Percentiles rank a stretch among this genome's conserved stretches.
Conservation (phyloP, 1,284 basidiomycete genomes). For the Ustilago sp. region DNA sequence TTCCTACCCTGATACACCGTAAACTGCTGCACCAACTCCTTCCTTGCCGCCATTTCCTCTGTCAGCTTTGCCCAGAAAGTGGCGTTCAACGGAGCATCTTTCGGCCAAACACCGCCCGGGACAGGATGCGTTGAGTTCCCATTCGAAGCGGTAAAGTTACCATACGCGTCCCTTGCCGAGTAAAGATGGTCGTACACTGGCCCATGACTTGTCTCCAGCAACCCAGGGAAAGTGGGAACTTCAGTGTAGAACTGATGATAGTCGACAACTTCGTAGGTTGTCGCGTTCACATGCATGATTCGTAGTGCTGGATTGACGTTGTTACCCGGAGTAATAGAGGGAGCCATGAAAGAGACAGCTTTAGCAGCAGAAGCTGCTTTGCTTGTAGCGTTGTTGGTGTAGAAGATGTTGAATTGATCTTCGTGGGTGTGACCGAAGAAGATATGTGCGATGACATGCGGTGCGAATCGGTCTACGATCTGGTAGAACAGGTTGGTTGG, state of each 20-base stretch:
- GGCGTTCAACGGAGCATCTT: conserved; percentile 79
- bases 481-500: conserved; percentile 62
- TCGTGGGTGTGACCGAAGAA: conserved; percentile 87
- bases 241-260: conserved; percentile 65
- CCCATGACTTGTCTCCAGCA: conserved; percentile 75
- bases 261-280: conserved; percentile 68
- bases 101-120: conserved; percentile 72
- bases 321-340: conserved; percentile 79
- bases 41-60: conserved; percentile 77
- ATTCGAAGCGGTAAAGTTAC: conserved; percentile 72
- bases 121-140: conserved; percentile 21
- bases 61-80: conserved; percentile 86
- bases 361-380: conserved; percentile 17
- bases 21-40: conserved; percentile 77
- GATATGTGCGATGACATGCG: conserved; percentile 81
- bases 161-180: conserved; percentile 77
- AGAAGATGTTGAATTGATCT: conserved; percentile 82
- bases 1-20: conserved; percentile 80
- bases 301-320: conserved; percentile 84
- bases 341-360: conserved; percentile 74
- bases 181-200: conserved; percentile 80
- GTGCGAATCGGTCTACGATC: conserved; percentile 82
- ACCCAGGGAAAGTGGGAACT: conserved; percentile 36
- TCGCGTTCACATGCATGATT: conserved; percentile 81
- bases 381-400: conserved; percentile 77